phyloP scores from a whole-genome alignment of 768 basidiomycete species.

The Lactarius hatsudake region DNA sequence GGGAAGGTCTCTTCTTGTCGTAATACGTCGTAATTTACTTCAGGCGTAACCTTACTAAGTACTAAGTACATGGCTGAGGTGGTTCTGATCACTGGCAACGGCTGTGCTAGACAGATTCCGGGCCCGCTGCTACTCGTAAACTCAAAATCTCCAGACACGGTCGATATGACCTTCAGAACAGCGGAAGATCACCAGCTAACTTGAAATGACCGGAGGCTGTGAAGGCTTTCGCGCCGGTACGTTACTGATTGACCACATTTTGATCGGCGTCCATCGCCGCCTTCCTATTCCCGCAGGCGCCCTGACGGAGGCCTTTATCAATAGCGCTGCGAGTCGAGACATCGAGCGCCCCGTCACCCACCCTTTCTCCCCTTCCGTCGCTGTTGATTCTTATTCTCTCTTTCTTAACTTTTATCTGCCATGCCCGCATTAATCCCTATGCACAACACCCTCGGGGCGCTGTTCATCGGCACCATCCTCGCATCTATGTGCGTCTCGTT shows the following conservation, averaged over 20 bases:
- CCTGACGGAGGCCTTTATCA: no score
- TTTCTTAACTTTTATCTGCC: background rate
- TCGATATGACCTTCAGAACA: background rate
- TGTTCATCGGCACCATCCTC: background rate
- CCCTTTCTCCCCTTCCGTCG: background rate
- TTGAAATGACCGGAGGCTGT: background rate
- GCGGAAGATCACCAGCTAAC: background rate
- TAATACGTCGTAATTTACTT: no score
- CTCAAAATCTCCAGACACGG: background rate
- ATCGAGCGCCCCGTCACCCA: no score
- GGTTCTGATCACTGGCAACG: background rate
- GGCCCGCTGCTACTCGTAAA: background rate
- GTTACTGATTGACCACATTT: no score
- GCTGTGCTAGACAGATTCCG: no score
- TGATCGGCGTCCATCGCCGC: no score
- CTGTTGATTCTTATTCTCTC: background rate
- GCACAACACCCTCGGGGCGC: background rate
- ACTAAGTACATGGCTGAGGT: background rate
- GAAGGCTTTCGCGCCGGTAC: no score
- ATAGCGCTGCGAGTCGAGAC: no score
- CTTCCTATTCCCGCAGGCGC: no score
- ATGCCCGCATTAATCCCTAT: background rate
- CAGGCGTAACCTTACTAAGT: no score
- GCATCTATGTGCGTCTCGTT: background rate
- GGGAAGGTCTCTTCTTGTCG: no score